These are phyloP conservation scores for Miscanthus lutarioriparius DNA, from an alignment of 176 grass and related monocot species.

Conservation along the genomic window DNA sequence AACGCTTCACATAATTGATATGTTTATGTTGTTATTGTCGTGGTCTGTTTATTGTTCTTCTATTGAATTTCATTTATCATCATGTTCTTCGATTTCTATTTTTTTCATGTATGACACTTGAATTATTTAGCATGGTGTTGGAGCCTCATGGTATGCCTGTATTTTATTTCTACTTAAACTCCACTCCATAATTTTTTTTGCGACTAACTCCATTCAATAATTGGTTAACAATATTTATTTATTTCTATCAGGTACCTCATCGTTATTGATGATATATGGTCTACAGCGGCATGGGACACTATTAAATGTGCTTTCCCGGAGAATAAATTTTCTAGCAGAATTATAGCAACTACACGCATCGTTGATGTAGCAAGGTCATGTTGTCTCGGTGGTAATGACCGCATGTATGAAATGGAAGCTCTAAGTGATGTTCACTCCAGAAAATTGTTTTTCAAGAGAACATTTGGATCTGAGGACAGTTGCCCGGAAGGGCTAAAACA, in stretches of 20 bases:
- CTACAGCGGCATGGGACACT: neutral
- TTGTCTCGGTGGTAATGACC: neutral
- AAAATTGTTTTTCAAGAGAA: conserved; percentile 14
- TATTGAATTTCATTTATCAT: too few relatives aligned
- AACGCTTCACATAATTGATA: too few relatives aligned
- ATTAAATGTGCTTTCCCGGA: neutral
- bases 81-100: too few relatives aligned
- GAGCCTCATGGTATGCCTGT: too few relatives aligned
- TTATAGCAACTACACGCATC: neutral
- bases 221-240: neutral
- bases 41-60: too few relatives aligned
- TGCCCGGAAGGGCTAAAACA: neutral
- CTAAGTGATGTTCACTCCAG: neutral
- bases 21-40: too few relatives aligned
- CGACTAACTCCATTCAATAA: too few relatives aligned
- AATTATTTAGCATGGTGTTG: too few relatives aligned
- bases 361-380: neutral
- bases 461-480: neutral
- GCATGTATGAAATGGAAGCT: conserved; percentile 8
- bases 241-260: neutral
- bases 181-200: neutral
- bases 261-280: neutral
- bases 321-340: conserved; percentile 8
- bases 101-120: too few relatives aligned
- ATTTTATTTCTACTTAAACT: too few relatives aligned